Conservation (phyloP, 257 asterid genomes). For the Gardenia jasminoides region DNA sequence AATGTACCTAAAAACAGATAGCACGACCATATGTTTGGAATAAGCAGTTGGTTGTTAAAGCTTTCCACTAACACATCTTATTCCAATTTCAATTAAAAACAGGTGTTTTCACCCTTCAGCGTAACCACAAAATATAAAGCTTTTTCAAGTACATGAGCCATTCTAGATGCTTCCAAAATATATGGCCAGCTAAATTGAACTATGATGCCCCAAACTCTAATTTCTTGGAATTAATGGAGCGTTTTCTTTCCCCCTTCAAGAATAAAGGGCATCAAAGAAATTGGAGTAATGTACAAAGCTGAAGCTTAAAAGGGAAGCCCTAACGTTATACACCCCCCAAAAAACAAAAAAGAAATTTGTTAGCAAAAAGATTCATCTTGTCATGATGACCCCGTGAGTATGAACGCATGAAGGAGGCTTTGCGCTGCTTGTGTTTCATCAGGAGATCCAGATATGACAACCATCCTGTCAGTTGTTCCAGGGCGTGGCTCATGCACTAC, state of each 20-base stretch:
- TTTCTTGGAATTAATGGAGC: background rate
- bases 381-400: constrained; percentile 39
- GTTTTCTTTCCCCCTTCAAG: background rate
- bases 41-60: background rate
- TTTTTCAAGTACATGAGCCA: background rate
- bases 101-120: background rate
- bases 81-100: background rate
- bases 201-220: background rate
- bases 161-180: constrained; percentile 3
- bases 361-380: constrained; percentile 4
- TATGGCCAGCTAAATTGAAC: background rate
- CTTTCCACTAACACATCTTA: background rate
- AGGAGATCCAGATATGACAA: constrained; percentile 70
- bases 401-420: constrained; percentile 79
- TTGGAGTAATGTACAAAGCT: background rate
- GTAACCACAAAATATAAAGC: background rate
- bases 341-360: background rate
- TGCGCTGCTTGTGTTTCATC: constrained; percentile 77
- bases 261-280: background rate
- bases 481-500: constrained; percentile 47
- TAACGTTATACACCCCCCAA: background rate
- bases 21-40: background rate
- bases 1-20: background rate
- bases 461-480: constrained; percentile 44
- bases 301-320: background rate